Percentiles rank a stretch among this genome's conserved stretches.
These are phyloP conservation scores for Epichloe sp. DNA, from an alignment of 2,329 filamentous ascomycete species.

Conservation along the genomic window DNA sequence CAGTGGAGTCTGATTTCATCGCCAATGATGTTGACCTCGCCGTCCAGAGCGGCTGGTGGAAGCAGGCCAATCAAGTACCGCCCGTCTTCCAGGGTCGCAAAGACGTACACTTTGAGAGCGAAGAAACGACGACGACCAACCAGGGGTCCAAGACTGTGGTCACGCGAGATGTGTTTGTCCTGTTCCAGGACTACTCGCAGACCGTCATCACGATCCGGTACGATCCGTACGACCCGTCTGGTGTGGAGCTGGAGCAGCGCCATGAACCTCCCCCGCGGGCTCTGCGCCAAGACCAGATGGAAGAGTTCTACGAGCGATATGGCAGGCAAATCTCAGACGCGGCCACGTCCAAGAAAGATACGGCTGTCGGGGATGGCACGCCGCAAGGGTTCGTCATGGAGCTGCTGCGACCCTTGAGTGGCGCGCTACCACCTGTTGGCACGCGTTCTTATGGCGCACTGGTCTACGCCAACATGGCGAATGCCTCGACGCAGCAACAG, in stretches of 20 bases:
- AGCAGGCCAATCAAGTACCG: conserved; percentile 63
- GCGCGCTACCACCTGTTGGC: conserved; percentile 73
- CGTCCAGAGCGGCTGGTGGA: conserved; percentile 72
- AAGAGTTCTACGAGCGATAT: conserved; percentile 69
- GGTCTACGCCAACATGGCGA: conserved; percentile 90
- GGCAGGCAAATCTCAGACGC: conserved; percentile 65
- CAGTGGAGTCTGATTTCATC: conserved; percentile 69
- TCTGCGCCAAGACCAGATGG: conserved; percentile 84
- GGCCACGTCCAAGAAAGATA: conserved; percentile 60
- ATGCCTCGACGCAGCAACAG: conserved; percentile 77
- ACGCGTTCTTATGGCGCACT: conserved; percentile 80
- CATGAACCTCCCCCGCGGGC: conserved; percentile 79
- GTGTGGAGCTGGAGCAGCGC: conserved; percentile 67
- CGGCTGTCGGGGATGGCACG: conserved; percentile 71
- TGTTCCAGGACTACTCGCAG: conserved; percentile 94
- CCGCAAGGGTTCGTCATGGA: conserved; percentile 67
- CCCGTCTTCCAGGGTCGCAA: conserved; percentile 70
- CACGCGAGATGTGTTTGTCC: conserved; percentile 70
- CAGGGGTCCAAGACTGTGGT: conserved; percentile 58
- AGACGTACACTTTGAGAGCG: conserved; percentile 71
- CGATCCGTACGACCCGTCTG: conserved; percentile 58
- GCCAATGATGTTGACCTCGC: conserved; percentile 78
- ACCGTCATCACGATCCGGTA: conserved; percentile 74
- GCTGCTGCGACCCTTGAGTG: conserved; percentile 58
- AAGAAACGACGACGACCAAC: conserved; percentile 59